phyloP scores from a whole-genome alignment of 176 grass and related monocot species.

The Pharus latifolius region DNA sequence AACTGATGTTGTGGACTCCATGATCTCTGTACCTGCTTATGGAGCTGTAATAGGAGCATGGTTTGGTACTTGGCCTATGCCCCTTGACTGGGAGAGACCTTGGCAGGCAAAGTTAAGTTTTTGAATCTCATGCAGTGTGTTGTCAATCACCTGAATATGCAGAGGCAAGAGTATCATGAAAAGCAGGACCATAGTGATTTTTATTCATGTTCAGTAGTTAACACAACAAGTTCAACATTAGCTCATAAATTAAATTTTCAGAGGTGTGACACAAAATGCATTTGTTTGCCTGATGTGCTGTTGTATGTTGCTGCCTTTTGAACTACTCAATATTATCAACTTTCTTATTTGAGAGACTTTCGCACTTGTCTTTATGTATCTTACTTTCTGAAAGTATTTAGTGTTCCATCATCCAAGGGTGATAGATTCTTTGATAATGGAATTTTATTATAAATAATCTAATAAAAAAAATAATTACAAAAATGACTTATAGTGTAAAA shows the following conservation, averaged over 20 bases:
- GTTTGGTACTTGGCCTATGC: slow-evolving; percentile 95
- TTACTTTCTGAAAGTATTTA: neutral
- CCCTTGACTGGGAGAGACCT: slow-evolving; percentile 89
- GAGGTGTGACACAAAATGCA: neutral
- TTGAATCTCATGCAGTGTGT: neutral
- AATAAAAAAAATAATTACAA: too few species aligned
- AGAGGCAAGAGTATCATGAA: neutral
- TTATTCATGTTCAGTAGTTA: neutral
- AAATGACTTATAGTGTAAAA: too few species aligned
- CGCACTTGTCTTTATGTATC: neutral
- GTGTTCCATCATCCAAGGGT: too few species aligned
- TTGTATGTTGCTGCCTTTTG: neutral
- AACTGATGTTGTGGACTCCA: slow-evolving; percentile 39
- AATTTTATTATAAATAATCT: too few species aligned
- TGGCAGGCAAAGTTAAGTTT: slow-evolving; percentile 63
- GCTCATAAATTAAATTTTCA: neutral
- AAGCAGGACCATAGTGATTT: neutral
- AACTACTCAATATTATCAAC: neutral
- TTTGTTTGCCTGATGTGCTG: neutral
- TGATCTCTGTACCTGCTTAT: slow-evolving; percentile 75
- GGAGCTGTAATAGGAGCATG: slow-evolving; percentile 88
- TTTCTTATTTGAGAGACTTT: neutral
- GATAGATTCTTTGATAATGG: too few species aligned
- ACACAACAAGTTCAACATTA: neutral
- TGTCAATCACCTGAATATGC: neutral